Base-by-base conservation (phyloP, 805 yeast genomes). In the Lachancea fermentati region DNA sequence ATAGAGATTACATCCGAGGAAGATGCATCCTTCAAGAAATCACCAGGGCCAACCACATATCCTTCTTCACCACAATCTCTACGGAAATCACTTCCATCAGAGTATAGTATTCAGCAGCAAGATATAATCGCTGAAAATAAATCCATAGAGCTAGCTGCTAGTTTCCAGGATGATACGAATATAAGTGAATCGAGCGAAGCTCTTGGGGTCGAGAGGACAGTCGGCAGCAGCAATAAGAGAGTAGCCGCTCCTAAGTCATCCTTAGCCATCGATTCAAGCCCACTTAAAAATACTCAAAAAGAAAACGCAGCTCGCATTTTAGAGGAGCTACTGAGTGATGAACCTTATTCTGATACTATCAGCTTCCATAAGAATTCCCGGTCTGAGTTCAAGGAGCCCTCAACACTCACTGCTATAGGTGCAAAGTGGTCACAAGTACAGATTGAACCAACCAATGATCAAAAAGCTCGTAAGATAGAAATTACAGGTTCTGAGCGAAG, bases 101-200 rank as follows among this genome's bases (percentile, higher is more conserved):
- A 42, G 15, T 30, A 26, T 3, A 40, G 32, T 16, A 11, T 24
- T 11, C 39, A 34, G 16, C 7, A n/a, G 11, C 18, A 19, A 4
- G 14, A 14, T 19, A 12, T 12, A 12, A 14, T 15, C 7, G 5
- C 17, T 7, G 13, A 32, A 24, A 32, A 37, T 11, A 36, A 37
- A 4, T 56, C 60, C 3, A 36, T 45, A 14, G 59, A 57, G 36
- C 37, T 57, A 15, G 42, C 47, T 9, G 51, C 48, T 7, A 55
- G 57, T 4, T 52, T 52, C 30, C 39, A 39, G 8, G 49, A 53
- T 14, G 61, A 56, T 39, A 32, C 49, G 3, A 49, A 44, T 36
- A 36, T 36, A 14, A 44, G 41, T 8, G 41, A 32, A 16, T 30
- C 35, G 17, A 22, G 26, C 11, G 26, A 22, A 22, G 9, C 26